phyloP scores from a whole-genome alignment of 2,329 filamentous ascomycete species.

The Huntiella decipiens region DNA sequence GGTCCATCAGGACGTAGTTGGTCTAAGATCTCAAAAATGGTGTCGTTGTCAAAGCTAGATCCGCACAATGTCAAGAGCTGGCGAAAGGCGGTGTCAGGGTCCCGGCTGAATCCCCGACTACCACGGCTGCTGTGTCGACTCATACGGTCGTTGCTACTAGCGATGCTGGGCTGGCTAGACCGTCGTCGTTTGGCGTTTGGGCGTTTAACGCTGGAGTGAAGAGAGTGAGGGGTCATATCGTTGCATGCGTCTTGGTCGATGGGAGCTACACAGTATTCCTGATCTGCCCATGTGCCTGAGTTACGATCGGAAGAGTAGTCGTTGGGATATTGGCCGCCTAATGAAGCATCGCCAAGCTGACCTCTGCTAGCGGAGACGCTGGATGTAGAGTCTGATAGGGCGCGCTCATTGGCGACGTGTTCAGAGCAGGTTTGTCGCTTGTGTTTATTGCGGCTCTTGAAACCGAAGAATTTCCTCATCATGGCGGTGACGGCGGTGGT shows the following conservation, averaged over 20 bases:
- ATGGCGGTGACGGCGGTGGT: too few species aligned
- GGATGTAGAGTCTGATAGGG: too few species aligned
- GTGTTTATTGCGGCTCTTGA: too few species aligned
- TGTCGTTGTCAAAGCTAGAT: constrained; percentile 12
- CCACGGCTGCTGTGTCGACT: neutral
- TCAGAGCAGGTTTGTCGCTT: too few species aligned
- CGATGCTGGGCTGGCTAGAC: neutral
- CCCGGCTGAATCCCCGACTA: constrained; percentile 4
- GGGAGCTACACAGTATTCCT: neutral
- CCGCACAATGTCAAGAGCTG: constrained; percentile 11
- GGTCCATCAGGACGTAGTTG: too few species aligned
- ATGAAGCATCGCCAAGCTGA: too few species aligned
- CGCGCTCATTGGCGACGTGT: too few species aligned
- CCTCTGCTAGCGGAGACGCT: too few species aligned
- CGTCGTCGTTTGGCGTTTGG: neutral
- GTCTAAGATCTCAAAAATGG: constrained; percentile 6
- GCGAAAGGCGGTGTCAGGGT: neutral
- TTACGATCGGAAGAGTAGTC: neutral
- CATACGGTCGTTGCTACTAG: neutral
- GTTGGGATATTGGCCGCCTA: too few species aligned
- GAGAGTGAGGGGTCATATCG: neutral
- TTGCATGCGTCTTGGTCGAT: too few species aligned
- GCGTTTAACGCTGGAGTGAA: neutral
- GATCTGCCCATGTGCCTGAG: neutral
- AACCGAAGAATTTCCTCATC: too few species aligned